These are phyloP conservation scores for Cucumis cinereus DNA, from an alignment of 306 rosid genomes.

Conservation along the genomic window DNA sequence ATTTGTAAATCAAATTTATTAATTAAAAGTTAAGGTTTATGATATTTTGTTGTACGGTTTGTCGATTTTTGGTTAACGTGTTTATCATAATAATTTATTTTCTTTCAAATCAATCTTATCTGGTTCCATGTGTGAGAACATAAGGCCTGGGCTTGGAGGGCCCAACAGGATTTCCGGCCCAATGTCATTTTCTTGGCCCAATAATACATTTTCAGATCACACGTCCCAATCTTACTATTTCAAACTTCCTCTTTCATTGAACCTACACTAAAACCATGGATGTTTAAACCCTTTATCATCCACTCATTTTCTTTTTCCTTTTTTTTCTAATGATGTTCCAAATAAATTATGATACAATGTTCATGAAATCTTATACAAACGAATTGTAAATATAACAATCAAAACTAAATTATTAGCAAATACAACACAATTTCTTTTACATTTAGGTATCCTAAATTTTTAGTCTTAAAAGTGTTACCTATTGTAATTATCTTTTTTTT, in stretches of 20 bases:
- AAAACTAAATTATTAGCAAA: no score
- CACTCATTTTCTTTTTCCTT: background rate
- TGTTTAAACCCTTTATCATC: background rate
- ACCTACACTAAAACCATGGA: background rate
- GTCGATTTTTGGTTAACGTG: background rate
- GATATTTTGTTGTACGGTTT: background rate
- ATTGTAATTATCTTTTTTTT: no score
- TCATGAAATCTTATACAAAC: background rate
- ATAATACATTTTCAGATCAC: background rate
- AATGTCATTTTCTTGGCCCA: conserved; percentile 3
- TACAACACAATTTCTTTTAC: no score
- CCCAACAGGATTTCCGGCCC: background rate
- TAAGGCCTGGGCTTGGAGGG: background rate
- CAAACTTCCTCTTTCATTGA: background rate
- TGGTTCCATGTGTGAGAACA: background rate
- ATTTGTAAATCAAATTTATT: no score
- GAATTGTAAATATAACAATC: no score
- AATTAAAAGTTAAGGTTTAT: no score
- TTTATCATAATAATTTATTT: background rate
- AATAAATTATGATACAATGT: background rate
- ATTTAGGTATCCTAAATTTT: no score
- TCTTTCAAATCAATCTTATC: background rate
- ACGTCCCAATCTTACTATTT: background rate
- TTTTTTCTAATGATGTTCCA: background rate
- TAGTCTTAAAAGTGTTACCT: no score